Evolutionary conservation across 768 basidiomycete genomes (phyloP).

Genomic region (Suillus sp.): DNA sequence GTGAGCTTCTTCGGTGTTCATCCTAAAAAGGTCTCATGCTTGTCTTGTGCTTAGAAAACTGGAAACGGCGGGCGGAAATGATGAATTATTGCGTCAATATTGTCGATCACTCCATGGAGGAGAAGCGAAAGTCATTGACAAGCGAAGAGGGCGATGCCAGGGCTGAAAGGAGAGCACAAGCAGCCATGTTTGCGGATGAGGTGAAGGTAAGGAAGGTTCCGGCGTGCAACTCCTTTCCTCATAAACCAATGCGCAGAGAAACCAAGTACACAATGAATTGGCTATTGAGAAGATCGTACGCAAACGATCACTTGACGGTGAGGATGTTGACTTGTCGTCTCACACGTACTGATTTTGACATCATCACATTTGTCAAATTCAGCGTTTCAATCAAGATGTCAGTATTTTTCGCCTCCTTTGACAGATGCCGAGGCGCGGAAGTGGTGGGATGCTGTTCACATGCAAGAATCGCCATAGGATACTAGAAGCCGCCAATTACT

Average conservation of each 20-base stretch:
- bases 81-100: constrained; percentile 75
- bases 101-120: constrained; percentile 62
- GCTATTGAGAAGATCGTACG: constrained; percentile 72
- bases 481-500: neutral
- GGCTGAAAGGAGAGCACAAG: constrained; percentile 53
- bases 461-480: constrained; percentile 35
- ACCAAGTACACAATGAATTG: constrained; percentile 75
- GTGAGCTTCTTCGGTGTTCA: constrained; percentile 44
- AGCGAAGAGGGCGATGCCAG: constrained; percentile 45
- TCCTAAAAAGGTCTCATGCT: constrained; percentile 17
- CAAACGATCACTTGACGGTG: constrained; percentile 70
- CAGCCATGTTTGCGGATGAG: constrained; percentile 62
- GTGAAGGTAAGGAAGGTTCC: constrained; percentile 58
- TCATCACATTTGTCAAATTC: constrained; percentile 16
- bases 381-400: constrained; percentile 82
- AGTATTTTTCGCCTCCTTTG: constrained; percentile 70
- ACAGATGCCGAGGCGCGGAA: constrained; percentile 57
- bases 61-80: constrained; percentile 73
- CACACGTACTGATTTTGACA: constrained; percentile 19
- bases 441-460: constrained; percentile 52
- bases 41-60: constrained; percentile 48
- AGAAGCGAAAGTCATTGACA: constrained; percentile 52
- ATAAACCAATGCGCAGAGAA: constrained; percentile 45
- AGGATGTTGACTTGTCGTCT: constrained; percentile 26
- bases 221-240: constrained; percentile 9